Evolutionary conservation across 441 rosid genomes (phyloP), one percentile per base, ranked within the genome.

Genomic region (Viola pubescens): DNA sequence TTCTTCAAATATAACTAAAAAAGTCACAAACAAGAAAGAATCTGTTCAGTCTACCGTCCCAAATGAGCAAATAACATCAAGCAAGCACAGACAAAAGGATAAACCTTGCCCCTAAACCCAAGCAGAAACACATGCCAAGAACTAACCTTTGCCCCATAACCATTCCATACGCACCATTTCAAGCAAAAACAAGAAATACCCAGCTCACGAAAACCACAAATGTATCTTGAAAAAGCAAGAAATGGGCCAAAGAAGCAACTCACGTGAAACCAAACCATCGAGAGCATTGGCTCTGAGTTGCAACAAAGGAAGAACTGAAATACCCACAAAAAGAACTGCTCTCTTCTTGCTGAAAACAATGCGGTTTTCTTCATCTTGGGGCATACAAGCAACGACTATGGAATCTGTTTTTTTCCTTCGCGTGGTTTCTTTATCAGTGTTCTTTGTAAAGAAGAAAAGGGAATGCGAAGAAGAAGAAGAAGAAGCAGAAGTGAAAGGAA

Each of bases 261-360:
- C 54, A 81, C 84, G 65, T 54, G 70, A 13, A 39, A 63, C 56
- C 49, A 59, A 54, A 62, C 60, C 67, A 26, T 80, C 75, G 59
- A 81, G 68, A 70, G 94, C 97, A 19, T 68, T 50, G 37, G 94
- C 88, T 55, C 73, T 77, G 68, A 76, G 72, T 58, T 75, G 83
- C 57, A 87, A 65, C 42, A 89, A 80, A 5, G 97, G 97, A 73
- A 92, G 86, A 69, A 81, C 78, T 1, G 97, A 84, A 70, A 85
- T 62, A 66, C 97, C 95, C 67, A 87, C 77, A 14, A 89, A 75
- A 37, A 89, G 74, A 76, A 84, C 69, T 40, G 81, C 75, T 58
- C 95, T 80, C 69, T 88, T 81, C 54, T 69, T 75, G 48, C 49
- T 61, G 57, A 70, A 77, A 67, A 72, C 62, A 61, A 45, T 37